Percentiles rank a stretch among this genome's conserved stretches.
Conservation (phyloP, 306 rosid species). For the Oemleria cerasiformis region DNA sequence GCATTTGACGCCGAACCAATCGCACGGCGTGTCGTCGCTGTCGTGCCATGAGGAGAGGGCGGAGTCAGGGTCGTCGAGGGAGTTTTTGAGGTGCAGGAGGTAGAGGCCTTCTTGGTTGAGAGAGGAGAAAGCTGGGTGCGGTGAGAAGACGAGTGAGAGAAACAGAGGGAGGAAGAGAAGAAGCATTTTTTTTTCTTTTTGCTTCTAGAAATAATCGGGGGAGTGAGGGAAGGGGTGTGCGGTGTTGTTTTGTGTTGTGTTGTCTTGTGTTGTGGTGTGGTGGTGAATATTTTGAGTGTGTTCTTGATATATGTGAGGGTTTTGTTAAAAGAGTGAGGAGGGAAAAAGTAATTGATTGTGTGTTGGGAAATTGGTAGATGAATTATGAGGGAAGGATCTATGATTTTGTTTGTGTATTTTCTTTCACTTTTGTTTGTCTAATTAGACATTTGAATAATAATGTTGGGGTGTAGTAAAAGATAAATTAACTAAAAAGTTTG, state of each 20-base stretch:
- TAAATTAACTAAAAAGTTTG: too few species aligned
- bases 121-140: slow-evolving; percentile 2
- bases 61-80: slow-evolving; percentile 50
- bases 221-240: background rate
- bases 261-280: background rate
- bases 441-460: background rate
- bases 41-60: slow-evolving; percentile 60
- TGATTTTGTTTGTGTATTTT: background rate
- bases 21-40: slow-evolving; percentile 53
- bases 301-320: background rate
- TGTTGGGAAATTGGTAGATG: background rate
- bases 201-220: slow-evolving; percentile 11
- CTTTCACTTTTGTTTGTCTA: background rate
- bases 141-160: slow-evolving; percentile 14
- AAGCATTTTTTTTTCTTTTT: background rate
- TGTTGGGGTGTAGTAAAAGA: slow-evolving; percentile 4
- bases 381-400: background rate
- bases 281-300: background rate
- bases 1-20: slow-evolving; percentile 63
- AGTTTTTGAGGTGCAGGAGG: slow-evolving; percentile 49
- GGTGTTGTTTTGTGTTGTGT: background rate
- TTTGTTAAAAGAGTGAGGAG: background rate
- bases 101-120: slow-evolving; percentile 63
- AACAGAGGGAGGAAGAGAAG: background rate
- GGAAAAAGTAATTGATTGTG: background rate